phyloP scores from a whole-genome alignment of 371 early-diverging fungal genomes.

The Encephalitozoon hellem region DNA sequence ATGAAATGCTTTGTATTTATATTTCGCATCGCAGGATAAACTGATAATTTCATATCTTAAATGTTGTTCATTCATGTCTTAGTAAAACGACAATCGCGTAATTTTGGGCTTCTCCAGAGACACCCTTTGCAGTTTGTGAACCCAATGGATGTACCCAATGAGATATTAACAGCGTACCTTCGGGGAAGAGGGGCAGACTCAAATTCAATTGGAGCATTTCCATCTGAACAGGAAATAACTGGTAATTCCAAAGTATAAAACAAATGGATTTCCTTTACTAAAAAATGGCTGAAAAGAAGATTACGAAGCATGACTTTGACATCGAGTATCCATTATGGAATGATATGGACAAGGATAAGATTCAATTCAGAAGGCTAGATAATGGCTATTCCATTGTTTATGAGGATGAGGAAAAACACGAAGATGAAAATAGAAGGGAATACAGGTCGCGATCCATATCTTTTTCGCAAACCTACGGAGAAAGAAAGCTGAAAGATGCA shows the following conservation, averaged over 20 bases:
- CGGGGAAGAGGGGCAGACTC: too few species aligned
- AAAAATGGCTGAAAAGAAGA: background rate
- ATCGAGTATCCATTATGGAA: background rate
- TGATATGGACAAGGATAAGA: background rate
- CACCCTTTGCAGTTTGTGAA: too few species aligned
- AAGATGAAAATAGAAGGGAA: background rate
- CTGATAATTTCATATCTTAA: background rate
- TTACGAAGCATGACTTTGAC: background rate
- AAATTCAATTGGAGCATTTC: background rate
- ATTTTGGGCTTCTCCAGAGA: too few species aligned
- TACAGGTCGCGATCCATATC: background rate
- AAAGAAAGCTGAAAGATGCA: background rate
- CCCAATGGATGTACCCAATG: too few species aligned
- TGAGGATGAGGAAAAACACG: background rate
- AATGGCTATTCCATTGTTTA: background rate
- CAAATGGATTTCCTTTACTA: background rate
- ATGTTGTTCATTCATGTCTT: background rate
- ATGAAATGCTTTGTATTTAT: slow-evolving; percentile 39
- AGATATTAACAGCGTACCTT: background rate
- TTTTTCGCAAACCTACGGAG: background rate
- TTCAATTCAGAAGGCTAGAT: background rate
- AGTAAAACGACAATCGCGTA: too few species aligned
- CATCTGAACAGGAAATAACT: background rate
- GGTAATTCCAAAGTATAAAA: background rate
- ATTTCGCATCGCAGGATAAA: slow-evolving; percentile 1